Evolutionary conservation across 148 eudicot genomes (phyloP), one percentile per base, ranked within the genome.

Genomic region (Rheum nobile): DNA sequence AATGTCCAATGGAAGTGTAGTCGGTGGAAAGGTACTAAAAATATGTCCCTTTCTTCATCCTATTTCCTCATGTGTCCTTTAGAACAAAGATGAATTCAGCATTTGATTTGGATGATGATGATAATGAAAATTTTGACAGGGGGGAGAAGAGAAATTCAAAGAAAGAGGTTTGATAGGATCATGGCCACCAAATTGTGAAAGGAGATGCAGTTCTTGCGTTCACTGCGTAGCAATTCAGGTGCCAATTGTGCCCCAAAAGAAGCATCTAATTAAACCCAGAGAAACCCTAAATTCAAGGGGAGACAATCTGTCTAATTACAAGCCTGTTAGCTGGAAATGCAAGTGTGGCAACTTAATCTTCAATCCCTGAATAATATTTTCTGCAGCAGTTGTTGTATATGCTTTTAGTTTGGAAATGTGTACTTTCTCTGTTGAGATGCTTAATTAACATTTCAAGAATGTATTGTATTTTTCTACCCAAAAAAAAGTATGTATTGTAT

Each of bases 321-420:
- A 84, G 82, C 89, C 92, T 72, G 83, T 88, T 85, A 84, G 88
- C 67, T 88, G 92, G 92, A 88, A 86, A 46, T 88, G 92, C 80
- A 88, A 88, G 81, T 88, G 92, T 78, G 92, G 89, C 29, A 71
- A 80, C 68, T 80, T 79, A 57, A 77, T 88, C 75, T 84, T 86
- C 88, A 88, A 83, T 71, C 92, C 92, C 41, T 87, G 77, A 82
- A 29, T 13, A 19, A 29, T 61, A 1, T 29, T 13, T 54, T 7
- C 14, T 8, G 63, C 29, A 48, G 55, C 55, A 48, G 21, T 48
- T 48, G 63, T 10, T 55, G 29, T 55, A 22, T 22, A 55, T 55
- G 43, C 11, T 41, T 41, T 41, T 41, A 5, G 43, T 41, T 41
- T 6, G 10, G 6, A 1, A 41, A 41, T 41, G 43, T 41, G 43